A percentile compares a stretch with the other conserved stretches of the same genome.
Evolutionary conservation across 306 rosid genomes (phyloP).

Genomic region (Hippophae rhamnoides): DNA sequence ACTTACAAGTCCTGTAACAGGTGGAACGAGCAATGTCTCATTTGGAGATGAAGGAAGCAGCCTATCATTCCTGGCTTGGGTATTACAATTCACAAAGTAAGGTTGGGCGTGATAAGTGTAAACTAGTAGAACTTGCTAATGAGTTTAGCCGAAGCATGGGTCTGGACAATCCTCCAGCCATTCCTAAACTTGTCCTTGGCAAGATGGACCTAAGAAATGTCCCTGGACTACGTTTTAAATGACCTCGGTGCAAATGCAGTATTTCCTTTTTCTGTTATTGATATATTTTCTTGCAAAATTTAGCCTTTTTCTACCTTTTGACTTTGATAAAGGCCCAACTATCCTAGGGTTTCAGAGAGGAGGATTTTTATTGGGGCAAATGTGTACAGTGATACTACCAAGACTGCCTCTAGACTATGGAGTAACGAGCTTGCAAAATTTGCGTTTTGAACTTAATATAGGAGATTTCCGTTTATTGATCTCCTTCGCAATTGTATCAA

Average conservation of each 20-base stretch:
- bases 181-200: constrained; percentile 61
- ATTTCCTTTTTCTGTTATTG: no score
- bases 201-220: constrained; percentile 83
- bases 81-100: constrained; percentile 79
- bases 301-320: no score
- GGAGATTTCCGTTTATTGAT: no score
- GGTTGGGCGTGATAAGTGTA: constrained; percentile 55
- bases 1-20: constrained; percentile 30
- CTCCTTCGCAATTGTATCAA: no score
- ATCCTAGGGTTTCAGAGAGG: no score
- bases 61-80: constrained; percentile 97
- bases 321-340: no score
- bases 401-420: no score
- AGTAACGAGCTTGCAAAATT: no score
- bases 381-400: no score
- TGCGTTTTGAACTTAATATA: no score
- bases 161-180: constrained; percentile 79
- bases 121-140: constrained; percentile 80
- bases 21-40: constrained; percentile 59
- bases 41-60: constrained; percentile 79
- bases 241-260: neutral
- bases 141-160: constrained; percentile 94
- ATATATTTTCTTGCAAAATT: no score
- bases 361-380: no score
- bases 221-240: constrained; percentile 81